These are phyloP conservation scores for Aeschynomene evenia DNA, from an alignment of 306 rosid genomes.

Conservation along the genomic window DNA sequence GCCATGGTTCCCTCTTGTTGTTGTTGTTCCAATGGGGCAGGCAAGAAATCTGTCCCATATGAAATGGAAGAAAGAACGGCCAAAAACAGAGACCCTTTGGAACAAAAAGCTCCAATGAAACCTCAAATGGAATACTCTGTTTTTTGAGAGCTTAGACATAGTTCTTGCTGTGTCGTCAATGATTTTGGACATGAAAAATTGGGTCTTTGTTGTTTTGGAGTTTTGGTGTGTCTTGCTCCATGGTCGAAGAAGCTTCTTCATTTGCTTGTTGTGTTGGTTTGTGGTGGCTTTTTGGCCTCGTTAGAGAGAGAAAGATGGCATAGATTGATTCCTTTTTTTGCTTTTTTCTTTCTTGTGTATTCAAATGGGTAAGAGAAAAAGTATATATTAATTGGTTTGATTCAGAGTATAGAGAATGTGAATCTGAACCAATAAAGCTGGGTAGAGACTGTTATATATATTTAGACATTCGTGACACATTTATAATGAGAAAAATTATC, in stretches of 20 bases:
- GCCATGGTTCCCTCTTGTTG: background rate
- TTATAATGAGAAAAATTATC: too few species aligned
- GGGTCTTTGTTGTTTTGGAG: background rate
- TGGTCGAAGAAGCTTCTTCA: background rate
- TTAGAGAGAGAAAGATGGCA: background rate
- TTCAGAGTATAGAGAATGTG: too few species aligned
- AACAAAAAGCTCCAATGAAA: constrained; percentile 43
- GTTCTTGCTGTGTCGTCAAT: constrained; percentile 39
- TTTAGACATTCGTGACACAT: too few species aligned
- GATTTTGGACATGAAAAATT: constrained; percentile 35
- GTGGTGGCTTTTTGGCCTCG: background rate
- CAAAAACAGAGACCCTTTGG: constrained; percentile 51
- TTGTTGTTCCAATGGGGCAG: constrained; percentile 51
- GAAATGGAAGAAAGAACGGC: constrained; percentile 58
- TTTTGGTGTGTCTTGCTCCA: background rate
- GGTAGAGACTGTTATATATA: too few species aligned
- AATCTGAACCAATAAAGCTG: too few species aligned
- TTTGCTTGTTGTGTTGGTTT: background rate
- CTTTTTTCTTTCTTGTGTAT: background rate
- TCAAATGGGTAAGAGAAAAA: too few species aligned
- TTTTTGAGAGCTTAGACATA: constrained; percentile 67
- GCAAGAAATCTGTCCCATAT: constrained; percentile 67
- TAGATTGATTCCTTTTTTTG: too few species aligned
- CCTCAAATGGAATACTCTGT: constrained; percentile 41
- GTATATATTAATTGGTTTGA: too few species aligned